A percentile compares a stretch with the other conserved stretches of the same genome.
Evolutionary conservation across 1,139 yeast genomes (phyloP).

Genomic region (Hansenula sp.): DNA sequence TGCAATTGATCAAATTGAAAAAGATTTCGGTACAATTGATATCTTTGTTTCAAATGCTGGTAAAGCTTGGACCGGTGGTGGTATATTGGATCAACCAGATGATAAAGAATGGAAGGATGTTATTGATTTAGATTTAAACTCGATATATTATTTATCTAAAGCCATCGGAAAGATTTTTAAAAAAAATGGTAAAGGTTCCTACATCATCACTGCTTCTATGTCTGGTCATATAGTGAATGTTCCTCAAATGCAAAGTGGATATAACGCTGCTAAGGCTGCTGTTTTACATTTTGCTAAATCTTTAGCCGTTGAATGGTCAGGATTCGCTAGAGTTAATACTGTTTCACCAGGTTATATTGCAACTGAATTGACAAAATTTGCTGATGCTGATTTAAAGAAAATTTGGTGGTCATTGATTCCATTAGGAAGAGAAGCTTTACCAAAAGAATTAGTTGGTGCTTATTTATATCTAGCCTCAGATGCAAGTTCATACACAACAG

Average conservation of each 20-base stretch:
- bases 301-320: conserved; percentile 87
- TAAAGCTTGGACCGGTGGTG: conserved; percentile 79
- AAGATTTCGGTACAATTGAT: conserved; percentile 77
- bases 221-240: conserved; percentile 85
- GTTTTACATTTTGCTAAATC: conserved; percentile 75
- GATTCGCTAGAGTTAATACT: conserved; percentile 82
- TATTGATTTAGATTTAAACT: conserved; percentile 67
- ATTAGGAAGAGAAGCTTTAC: conserved; percentile 74
- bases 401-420: conserved; percentile 74
- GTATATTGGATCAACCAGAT: conserved; percentile 54
- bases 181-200: conserved; percentile 67
- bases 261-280: conserved; percentile 90
- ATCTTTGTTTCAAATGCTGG: conserved; percentile 91
- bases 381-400: conserved; percentile 46
- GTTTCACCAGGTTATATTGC: conserved; percentile 84
- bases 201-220: conserved; percentile 86
- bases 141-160: conserved; percentile 74
- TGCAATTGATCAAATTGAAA: conserved; percentile 52
- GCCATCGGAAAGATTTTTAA: conserved; percentile 67
- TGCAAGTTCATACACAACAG: conserved; percentile 83
- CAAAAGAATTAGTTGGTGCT: conserved; percentile 83
- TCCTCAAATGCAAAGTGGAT: conserved; percentile 86
- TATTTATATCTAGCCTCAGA: conserved; percentile 83
- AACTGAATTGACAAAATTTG: conserved; percentile 64
- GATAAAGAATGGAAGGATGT: conserved; percentile 63